Evolutionary conservation across 1,284 basidiomycete genomes (phyloP).

Genomic region (Schizopora paradoxa): DNA sequence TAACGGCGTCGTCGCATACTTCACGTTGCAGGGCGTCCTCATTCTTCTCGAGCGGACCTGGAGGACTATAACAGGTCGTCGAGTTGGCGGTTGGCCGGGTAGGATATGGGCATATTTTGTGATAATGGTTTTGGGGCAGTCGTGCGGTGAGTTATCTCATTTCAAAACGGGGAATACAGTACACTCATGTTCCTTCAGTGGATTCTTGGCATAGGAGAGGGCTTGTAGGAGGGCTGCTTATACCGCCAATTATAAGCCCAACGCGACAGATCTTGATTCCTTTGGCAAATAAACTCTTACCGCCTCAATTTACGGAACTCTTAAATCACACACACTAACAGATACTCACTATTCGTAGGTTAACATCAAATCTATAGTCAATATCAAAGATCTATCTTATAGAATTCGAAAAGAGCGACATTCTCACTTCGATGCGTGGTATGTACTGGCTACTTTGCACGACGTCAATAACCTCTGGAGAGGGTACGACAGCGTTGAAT

Average conservation of each 20-base stretch:
- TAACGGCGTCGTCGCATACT: conserved; percentile 49
- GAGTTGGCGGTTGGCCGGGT: conserved; percentile 52
- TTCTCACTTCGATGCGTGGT: too few species aligned
- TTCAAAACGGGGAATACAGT: neutral
- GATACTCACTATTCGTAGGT: too few species aligned
- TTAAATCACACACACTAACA: too few species aligned
- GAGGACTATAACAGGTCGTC: conserved; percentile 45
- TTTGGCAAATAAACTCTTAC: too few species aligned
- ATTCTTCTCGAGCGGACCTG: conserved; percentile 57
- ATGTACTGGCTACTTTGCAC: too few species aligned
- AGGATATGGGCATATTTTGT: conserved; percentile 61
- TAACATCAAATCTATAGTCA: too few species aligned
- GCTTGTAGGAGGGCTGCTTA: conserved; percentile 54
- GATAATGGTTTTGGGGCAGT: conserved; percentile 52
- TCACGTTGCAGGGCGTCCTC: conserved; percentile 52
- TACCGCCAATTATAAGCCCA: conserved; percentile 56
- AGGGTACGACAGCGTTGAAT: too few species aligned
- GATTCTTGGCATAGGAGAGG: conserved; percentile 64
- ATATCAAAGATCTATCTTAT: too few species aligned
- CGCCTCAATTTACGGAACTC: too few species aligned
- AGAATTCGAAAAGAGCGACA: too few species aligned
- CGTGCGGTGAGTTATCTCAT: conserved; percentile 42
- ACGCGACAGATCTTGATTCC: conserved; percentile 35
- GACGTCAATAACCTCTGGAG: too few species aligned
- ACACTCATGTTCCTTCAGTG: conserved; percentile 32